These are phyloP conservation scores for Aspergillus sp. DNA, from an alignment of 2,329 filamentous ascomycete species.

Conservation along the genomic window DNA sequence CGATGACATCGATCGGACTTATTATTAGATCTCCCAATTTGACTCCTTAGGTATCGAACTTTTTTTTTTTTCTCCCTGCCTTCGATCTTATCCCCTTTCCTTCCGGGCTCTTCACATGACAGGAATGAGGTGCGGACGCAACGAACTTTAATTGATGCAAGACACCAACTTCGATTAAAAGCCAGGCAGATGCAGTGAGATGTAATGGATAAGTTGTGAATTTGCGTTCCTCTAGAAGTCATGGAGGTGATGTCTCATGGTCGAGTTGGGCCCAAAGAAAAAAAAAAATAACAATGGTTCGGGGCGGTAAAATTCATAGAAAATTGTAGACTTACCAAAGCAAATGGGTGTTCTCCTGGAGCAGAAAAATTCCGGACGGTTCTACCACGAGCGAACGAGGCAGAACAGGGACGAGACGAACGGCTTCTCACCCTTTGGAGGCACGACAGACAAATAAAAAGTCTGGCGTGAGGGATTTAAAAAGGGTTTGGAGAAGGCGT, in stretches of 20 bases:
- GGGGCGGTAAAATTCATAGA: constrained; percentile 15
- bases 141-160: background rate
- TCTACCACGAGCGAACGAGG: constrained; percentile 42
- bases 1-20: constrained; percentile 19
- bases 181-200: background rate
- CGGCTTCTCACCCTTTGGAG: constrained; percentile 25
- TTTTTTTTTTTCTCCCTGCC: constrained; percentile 11
- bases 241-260: constrained; percentile 1
- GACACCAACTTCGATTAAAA: background rate
- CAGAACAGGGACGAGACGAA: constrained; percentile 22
- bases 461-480: constrained; percentile 25
- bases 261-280: background rate
- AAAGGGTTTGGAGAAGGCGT: constrained; percentile 25
- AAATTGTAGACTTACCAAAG: constrained; percentile 27
- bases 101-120: background rate
- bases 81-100: constrained; percentile 4
- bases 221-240: background rate
- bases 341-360: constrained; percentile 26
- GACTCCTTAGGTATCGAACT: constrained; percentile 15
- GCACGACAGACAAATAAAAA: constrained; percentile 23
- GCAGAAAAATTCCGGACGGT: constrained; percentile 20
- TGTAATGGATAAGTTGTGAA: background rate
- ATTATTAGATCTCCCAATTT: constrained; percentile 9
- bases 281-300: constrained; percentile 10
- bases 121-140: background rate